phyloP scores from a whole-genome alignment of 371 early-diverging fungal genomes.

The Mortierella polycephala region DNA sequence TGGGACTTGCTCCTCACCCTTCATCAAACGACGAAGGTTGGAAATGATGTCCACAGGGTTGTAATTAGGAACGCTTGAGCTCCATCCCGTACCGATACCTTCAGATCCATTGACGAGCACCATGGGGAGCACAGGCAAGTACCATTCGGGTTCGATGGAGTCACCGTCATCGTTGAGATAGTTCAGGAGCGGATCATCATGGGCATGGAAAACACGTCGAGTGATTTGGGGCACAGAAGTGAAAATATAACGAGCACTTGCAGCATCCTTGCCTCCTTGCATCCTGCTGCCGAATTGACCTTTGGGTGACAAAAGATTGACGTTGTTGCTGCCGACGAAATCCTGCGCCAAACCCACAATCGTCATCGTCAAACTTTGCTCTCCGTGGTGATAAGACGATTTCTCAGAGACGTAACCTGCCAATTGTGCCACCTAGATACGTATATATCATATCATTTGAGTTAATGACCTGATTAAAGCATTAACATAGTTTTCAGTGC shows the following conservation, averaged over 20 bases:
- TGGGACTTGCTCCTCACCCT: constrained; percentile 73
- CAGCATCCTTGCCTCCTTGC: constrained; percentile 98
- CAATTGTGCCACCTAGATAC: constrained; percentile 86
- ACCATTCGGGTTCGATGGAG: constrained; percentile 97
- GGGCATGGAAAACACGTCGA: constrained; percentile 85
- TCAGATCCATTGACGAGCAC: constrained; percentile 98
- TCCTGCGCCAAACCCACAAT: constrained; percentile 98
- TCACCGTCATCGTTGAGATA: constrained; percentile 97
- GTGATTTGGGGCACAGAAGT: constrained; percentile 88
- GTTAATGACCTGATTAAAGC: background rate
- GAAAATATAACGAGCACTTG: constrained; percentile 98
- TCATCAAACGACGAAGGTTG: constrained; percentile 90
- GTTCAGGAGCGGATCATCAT: constrained; percentile 91
- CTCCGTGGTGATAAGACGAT: constrained; percentile 99
- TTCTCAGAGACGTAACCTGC: constrained; percentile 96
- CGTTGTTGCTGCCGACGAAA: constrained; percentile 99
- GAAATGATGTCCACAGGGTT: constrained; percentile 95
- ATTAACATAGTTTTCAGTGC: background rate
- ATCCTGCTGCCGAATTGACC: constrained; percentile 99
- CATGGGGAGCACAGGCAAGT: constrained; percentile 98
- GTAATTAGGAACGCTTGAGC: constrained; percentile 85
- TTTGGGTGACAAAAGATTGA: constrained; percentile 91
- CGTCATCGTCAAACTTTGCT: constrained; percentile 88
- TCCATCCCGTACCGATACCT: constrained; percentile 99
- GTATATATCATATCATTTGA: background rate